Conservation (phyloP, 2,329 filamentous ascomycete genomes). For the Plenodomus biglobosus region DNA sequence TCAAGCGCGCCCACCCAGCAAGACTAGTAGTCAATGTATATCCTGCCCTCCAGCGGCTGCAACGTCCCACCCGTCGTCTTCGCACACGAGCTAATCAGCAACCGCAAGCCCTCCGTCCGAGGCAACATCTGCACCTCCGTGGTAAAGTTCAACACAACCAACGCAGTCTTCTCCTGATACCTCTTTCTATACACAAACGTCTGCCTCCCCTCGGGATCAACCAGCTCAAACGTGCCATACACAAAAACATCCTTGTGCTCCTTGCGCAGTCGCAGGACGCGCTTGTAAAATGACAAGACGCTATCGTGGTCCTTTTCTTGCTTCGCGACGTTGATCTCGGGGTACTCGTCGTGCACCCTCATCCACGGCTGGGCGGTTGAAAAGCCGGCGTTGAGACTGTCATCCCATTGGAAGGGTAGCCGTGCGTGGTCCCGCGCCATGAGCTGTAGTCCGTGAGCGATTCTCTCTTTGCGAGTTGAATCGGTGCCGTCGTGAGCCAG, state of each 20-base stretch:
- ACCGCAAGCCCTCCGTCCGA: slow-evolving; percentile 18
- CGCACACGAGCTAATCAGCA: slow-evolving; percentile 52
- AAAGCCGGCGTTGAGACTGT: slow-evolving; percentile 64
- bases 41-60: slow-evolving; percentile 42
- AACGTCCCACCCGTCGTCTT: slow-evolving; percentile 23
- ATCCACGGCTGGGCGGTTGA: slow-evolving; percentile 68
- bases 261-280: slow-evolving; percentile 62
- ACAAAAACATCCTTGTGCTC: slow-evolving; percentile 64
- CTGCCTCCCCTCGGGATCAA: slow-evolving; percentile 55
- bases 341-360: slow-evolving; percentile 65
- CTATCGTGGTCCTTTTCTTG: slow-evolving; percentile 55
- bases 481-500: slow-evolving; percentile 33
- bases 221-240: slow-evolving; percentile 64
- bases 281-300: slow-evolving; percentile 64
- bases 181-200: slow-evolving; percentile 55
- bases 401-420: slow-evolving; percentile 72
- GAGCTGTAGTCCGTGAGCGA: slow-evolving; percentile 55
- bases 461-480: slow-evolving; percentile 36
- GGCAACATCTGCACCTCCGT: slow-evolving; percentile 16
- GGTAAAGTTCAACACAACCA: slow-evolving; percentile 47
- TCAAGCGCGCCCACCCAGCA: background rate
- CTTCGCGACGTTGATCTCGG: slow-evolving; percentile 59
- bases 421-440: slow-evolving; percentile 70
- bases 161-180: slow-evolving; percentile 33
- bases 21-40: slow-evolving; percentile 37